Percentiles rank a stretch among this genome's conserved stretches.
Conservation (phyloP, 2,329 filamentous ascomycete genomes). For the Coniochaeta hoffmannii region DNA sequence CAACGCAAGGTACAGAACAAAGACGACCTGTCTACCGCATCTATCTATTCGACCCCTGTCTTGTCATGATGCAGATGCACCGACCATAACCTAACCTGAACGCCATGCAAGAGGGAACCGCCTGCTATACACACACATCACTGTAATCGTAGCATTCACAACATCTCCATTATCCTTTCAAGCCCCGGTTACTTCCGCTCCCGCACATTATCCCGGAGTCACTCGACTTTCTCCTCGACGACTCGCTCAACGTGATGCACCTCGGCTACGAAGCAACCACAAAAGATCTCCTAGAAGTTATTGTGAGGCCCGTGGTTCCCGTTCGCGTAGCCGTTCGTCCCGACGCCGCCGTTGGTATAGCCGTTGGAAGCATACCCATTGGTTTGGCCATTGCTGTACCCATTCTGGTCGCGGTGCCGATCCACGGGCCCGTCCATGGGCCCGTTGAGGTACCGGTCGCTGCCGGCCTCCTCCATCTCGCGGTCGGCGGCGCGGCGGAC, state of each 20-base stretch:
- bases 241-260: not conserved
- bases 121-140: not conserved
- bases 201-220: not conserved
- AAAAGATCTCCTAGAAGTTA: not conserved
- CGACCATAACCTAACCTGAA: not conserved
- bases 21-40: not conserved
- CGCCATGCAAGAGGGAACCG: not conserved
- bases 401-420: not conserved
- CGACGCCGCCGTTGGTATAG: not conserved
- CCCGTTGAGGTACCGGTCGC: not conserved
- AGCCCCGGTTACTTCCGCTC: not conserved
- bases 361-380: not conserved
- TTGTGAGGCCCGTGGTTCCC: not conserved
- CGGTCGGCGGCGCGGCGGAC: constrained; percentile 5
- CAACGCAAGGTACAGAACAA: not conserved
- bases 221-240: no score
- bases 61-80: not conserved
- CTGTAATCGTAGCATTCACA: not conserved
- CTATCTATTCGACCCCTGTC: not conserved
- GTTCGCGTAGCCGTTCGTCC: not conserved
- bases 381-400: not conserved
- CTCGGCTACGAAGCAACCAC: not conserved
- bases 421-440: not conserved
- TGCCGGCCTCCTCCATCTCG: constrained; percentile 4
- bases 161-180: not conserved